phyloP scores from a whole-genome alignment of 2,329 filamentous ascomycete species.

The Nemania bipapillata region DNA sequence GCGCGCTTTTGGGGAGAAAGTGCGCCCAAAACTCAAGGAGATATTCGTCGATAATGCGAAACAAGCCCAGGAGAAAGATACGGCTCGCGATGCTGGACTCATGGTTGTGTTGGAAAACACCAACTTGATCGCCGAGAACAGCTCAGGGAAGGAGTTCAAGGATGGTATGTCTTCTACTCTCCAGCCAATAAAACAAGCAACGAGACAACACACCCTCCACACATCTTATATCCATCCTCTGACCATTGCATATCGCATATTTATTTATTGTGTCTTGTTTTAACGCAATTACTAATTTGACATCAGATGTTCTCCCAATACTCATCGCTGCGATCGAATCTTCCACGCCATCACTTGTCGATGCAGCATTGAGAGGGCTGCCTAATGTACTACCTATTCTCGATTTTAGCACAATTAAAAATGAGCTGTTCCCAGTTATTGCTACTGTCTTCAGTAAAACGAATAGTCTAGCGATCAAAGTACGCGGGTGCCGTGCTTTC shows the following conservation, averaged over 20 bases:
- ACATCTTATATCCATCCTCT: too few relatives aligned
- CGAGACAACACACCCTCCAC: too few relatives aligned
- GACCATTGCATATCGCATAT: neutral
- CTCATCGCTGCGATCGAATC: conserved; percentile 86
- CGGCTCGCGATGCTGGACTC: conserved; percentile 84
- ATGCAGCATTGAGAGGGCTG: conserved; percentile 82
- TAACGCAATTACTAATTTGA: neutral
- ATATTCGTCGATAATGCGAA: conserved; percentile 76
- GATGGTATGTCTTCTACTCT: conserved; percentile 68
- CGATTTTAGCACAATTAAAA: conserved; percentile 96
- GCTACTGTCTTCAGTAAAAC: conserved; percentile 91
- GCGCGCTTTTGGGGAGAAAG: conserved; percentile 82
- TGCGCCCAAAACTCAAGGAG: conserved; percentile 85
- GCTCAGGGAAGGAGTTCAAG: conserved; percentile 91
- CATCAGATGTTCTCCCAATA: conserved; percentile 83
- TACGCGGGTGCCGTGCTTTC: conserved; percentile 89
- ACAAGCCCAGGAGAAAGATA: conserved; percentile 76
- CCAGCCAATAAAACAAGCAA: neutral
- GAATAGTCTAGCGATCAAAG: conserved; percentile 92
- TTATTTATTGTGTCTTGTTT: neutral
- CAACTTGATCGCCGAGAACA: conserved; percentile 78
- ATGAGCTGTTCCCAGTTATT: conserved; percentile 93
- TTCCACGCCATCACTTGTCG: conserved; percentile 86
- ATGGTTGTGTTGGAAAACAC: conserved; percentile 92
- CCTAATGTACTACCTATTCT: conserved; percentile 85